A percentile compares a stretch with the other conserved stretches of the same genome.
phyloP scores from a whole-genome alignment of 2,329 filamentous ascomycete genomes.

The Trichoderma sp. region DNA sequence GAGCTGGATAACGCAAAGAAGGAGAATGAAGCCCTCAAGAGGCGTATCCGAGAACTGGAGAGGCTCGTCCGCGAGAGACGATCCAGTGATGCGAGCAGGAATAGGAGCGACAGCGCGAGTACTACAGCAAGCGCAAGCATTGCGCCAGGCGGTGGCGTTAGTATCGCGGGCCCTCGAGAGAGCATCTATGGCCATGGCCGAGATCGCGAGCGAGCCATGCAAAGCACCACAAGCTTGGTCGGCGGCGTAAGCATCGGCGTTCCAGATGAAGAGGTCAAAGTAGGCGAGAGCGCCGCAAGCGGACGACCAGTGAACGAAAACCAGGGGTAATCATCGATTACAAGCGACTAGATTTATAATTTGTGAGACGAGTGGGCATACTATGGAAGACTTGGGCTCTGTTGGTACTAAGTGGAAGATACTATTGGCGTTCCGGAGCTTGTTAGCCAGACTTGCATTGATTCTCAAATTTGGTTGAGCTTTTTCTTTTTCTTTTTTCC shows the following conservation, averaged over 20 bases:
- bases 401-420: neutral
- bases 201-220: conserved; percentile 43
- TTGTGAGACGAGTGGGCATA: neutral
- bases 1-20: conserved; percentile 60
- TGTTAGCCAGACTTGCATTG: neutral
- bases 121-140: conserved; percentile 50
- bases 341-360: neutral
- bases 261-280: conserved; percentile 56
- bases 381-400: neutral
- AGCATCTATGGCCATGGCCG: conserved; percentile 30
- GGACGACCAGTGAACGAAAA: conserved; percentile 26
- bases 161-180: conserved; percentile 47
- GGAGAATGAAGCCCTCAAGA: conserved; percentile 62
- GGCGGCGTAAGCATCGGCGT: conserved; percentile 52
- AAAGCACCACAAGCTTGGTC: conserved; percentile 45
- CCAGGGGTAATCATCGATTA: neutral
- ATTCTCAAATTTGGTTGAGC: neutral
- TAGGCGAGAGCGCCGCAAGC: conserved; percentile 61
- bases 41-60: conserved; percentile 61
- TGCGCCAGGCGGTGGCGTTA: conserved; percentile 36
- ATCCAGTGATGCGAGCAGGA: conserved; percentile 45
- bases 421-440: neutral
- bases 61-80: conserved; percentile 48
- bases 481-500: neutral
- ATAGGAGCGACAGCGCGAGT: conserved; percentile 52